Evolutionary conservation across 257 asterid species (phyloP), one percentile per base, ranked within the genome.

Genomic region (Fraxinus cuspidata): DNA sequence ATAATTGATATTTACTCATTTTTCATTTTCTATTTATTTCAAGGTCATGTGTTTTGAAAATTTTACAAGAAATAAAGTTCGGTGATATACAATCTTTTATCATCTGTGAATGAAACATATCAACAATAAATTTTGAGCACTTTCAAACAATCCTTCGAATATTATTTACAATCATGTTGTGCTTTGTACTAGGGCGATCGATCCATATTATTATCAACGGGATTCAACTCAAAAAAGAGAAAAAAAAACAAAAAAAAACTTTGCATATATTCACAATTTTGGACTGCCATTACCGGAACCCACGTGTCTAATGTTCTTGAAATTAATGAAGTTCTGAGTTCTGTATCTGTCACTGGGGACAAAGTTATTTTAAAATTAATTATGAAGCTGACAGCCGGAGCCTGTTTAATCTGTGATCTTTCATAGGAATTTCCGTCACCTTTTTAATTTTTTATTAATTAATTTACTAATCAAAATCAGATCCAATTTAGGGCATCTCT

Each of bases 361-460:
- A 79, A 81, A 12, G 69, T 29, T 37, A 71, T 53, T 19, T 37
- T 38, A 23, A 23, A 38, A 38, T 35, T 68, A 47, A 23, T 19
- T 38, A 73, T 47, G 73, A 56, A 11, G 47, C 72, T 70, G 87
- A 58, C 83, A 84, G 34, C 77, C 77, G 72, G 73, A 35, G 44
- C 79, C 34, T 75, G 38, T 35, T 78, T 68, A 3, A 67, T 71
- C 75, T 38, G 77, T 79, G 77, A 74, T 64, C 74, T 69, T 35
- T 49, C 84, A 10, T 80, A 11, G 83, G 74, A 81, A 77, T 78
- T 78, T 77, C 87, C 87, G 84, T 32, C 83, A 23, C 7, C 23
- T 68, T 44, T 63, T 42, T 27, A 8, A 15, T 13, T 21, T 40
- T 16, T 63, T 27, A 18, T 5, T 42, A 63, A 7, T 58, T 21